Base-by-base conservation (phyloP, 177 flowering plant species). In the Vitis hybrid region DNA sequence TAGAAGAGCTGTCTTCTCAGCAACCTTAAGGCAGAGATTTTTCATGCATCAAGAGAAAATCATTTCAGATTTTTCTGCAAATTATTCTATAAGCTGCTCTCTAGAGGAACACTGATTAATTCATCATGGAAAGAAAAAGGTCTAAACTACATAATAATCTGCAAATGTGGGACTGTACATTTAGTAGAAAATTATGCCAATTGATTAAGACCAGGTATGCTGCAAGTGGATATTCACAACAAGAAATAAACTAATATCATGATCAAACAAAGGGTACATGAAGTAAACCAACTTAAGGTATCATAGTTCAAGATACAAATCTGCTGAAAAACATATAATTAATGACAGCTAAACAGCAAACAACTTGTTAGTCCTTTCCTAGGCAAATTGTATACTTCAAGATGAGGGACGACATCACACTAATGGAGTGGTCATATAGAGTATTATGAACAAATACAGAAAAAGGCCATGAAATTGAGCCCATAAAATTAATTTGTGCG, bases 1-100 rank as follows among this genome's bases (percentile, higher is more conserved):
- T 61, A 94, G 77, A 67, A 89, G 84, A 73, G 91, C 79, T 26
- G 98, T 94, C 82, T 91, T 94, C 78, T 94, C 97, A 67, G 97
- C 97, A 74, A 94, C 98, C 98, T 94, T 82, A 76, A 78, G 66
- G 64, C 4, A 58, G 9, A 62, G 30, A 76, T 66, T 57, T 63
- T 51, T 59, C 4, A 26, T 56, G 32, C 2, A 26, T 62, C 45
- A 60, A 60, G 21, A 65, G 45, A 49, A 65, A 56, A 23, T 62
- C 45, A 40, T 40, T 40, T 40, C 45, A 40, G 8, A 40, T 5
- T 7, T 40, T 40, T 40, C 45, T 40, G 45, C 45, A 40, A 40
- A 40, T 40, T 40, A 40, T 40, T 40, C 45, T 7, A 0, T 4
- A 40, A 40, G 45, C 45, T 40, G 45, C 45, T 40, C 45, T 40